phyloP scores from a whole-genome alignment of 805 yeast genomes.

The Yamadazyma takamatsuzukensis region DNA sequence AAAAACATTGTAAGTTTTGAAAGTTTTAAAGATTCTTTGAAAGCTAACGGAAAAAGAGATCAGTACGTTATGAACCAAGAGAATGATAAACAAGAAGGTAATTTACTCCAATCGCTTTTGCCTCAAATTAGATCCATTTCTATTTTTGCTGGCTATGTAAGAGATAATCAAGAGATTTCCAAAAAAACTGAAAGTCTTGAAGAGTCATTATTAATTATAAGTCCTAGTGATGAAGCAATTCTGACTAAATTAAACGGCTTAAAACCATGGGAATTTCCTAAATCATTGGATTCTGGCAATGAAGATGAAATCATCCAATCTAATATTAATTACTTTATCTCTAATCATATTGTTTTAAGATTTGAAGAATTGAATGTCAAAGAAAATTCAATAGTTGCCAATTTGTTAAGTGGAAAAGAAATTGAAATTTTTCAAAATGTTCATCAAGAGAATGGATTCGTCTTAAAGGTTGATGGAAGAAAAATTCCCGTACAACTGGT shows the following conservation, averaged over 20 bases:
- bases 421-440: slow-evolving; percentile 12
- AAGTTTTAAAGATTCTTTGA: slow-evolving; percentile 4
- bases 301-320: slow-evolving; percentile 47
- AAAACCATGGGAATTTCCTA: slow-evolving; percentile 87
- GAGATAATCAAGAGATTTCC: slow-evolving; percentile 55
- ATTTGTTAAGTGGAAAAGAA: slow-evolving; percentile 14
- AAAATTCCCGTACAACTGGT: slow-evolving; percentile 21
- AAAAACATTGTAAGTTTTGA: slow-evolving; percentile 9
- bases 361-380: slow-evolving; percentile 17
- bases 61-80: slow-evolving; percentile 12
- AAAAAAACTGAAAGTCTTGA: slow-evolving; percentile 42
- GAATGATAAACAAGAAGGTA: slow-evolving; percentile 9
- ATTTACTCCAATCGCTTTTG: slow-evolving; percentile 31
- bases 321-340: slow-evolving; percentile 57
- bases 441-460: slow-evolving; percentile 8
- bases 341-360: slow-evolving; percentile 53
- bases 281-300: slow-evolving; percentile 37
- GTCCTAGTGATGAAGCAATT: slow-evolving; percentile 65
- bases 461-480: slow-evolving; percentile 6
- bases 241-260: slow-evolving; percentile 38
- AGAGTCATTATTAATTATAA: slow-evolving; percentile 54
- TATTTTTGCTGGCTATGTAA: slow-evolving; percentile 65
- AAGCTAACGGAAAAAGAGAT: slow-evolving; percentile 5
- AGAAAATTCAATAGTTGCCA: slow-evolving; percentile 5
- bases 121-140: slow-evolving; percentile 42